Evolutionary conservation across 768 basidiomycete genomes (phyloP).

Genomic region (Botryobasidium botryosum): DNA sequence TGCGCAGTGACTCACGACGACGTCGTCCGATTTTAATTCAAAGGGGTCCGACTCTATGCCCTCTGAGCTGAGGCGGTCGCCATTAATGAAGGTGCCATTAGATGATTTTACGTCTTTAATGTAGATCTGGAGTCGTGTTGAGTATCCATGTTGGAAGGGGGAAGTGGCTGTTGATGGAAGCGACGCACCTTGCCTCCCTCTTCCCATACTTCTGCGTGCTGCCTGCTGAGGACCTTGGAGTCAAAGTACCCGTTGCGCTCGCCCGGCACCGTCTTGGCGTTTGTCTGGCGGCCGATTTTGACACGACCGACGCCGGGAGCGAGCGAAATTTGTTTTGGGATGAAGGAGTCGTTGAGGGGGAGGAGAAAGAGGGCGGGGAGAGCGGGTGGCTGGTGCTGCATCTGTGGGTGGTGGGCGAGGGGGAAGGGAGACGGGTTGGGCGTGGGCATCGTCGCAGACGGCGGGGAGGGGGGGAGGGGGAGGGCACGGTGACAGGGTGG

Average conservation of each 20-base stretch:
- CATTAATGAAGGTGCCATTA: slow-evolving; percentile 97
- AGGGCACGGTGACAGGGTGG: not conserved
- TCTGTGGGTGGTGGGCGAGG: not conserved
- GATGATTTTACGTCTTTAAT: slow-evolving; percentile 98
- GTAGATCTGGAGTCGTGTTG: slow-evolving; percentile 46
- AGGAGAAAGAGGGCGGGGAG: slow-evolving; percentile 41
- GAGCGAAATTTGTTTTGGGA: slow-evolving; percentile 87
- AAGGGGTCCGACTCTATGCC: slow-evolving; percentile 82
- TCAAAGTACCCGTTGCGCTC: slow-evolving; percentile 96
- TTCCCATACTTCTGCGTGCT: slow-evolving; percentile 98
- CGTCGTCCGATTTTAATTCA: slow-evolving; percentile 88
- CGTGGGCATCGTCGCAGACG: not conserved
- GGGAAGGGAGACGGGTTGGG: not conserved
- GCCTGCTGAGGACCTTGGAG: slow-evolving; percentile 81
- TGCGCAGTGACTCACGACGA: slow-evolving; percentile 50
- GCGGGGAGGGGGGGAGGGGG: not conserved
- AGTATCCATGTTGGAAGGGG: not conserved
- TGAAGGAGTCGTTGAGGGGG: slow-evolving; percentile 87
- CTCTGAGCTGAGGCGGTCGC: slow-evolving; percentile 78
- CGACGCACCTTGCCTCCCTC: slow-evolving; percentile 60
- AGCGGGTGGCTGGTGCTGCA: not conserved
- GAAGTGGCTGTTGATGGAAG: not conserved
- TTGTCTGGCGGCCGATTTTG: slow-evolving; percentile 92
- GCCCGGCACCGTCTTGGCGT: slow-evolving; percentile 77
- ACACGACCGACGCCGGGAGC: slow-evolving; percentile 40